These are phyloP conservation scores for Arctium minus DNA, from an alignment of 129 eudicot genomes.

Conservation along the genomic window DNA sequence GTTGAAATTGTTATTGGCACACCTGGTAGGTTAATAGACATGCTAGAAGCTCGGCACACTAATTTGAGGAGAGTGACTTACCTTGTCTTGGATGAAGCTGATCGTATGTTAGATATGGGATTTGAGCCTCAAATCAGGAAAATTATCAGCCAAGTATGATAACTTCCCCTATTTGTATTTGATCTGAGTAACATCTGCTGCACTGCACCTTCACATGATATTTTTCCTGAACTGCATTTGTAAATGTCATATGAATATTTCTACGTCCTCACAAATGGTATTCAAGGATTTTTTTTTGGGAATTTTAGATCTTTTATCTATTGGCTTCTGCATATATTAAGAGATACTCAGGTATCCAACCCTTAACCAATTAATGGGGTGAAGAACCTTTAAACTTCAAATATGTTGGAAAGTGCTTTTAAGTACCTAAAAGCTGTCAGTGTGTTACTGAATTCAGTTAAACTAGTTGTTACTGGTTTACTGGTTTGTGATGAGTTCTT, in stretches of 20 bases:
- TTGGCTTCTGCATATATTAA: too few species aligned
- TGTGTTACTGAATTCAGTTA: background rate
- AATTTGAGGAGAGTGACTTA: slow-evolving; percentile 93
- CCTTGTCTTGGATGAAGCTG: slow-evolving; percentile 98
- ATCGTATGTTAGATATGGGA: slow-evolving; percentile 99
- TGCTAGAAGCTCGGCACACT: slow-evolving; percentile 89
- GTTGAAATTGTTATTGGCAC: slow-evolving; percentile 95
- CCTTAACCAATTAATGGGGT: background rate
- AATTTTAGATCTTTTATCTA: background rate
- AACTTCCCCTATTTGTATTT: background rate
- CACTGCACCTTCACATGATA: background rate
- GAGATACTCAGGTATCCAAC: background rate
- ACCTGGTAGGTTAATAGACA: slow-evolving; percentile 94
- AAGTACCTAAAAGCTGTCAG: background rate
- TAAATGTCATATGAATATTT: background rate
- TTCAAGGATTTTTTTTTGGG: background rate
- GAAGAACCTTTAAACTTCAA: background rate
- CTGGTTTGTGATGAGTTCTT: background rate
- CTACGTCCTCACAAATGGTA: background rate
- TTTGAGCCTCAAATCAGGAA: slow-evolving; percentile 99
- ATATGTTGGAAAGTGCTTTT: background rate
- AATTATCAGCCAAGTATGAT: slow-evolving; percentile 68
- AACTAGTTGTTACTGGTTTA: background rate
- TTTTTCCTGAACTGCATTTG: background rate
- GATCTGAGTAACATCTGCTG: background rate